Evolutionary conservation across 2,329 filamentous ascomycete genomes (phyloP).

Genomic region (Trichothecium roseum): DNA sequence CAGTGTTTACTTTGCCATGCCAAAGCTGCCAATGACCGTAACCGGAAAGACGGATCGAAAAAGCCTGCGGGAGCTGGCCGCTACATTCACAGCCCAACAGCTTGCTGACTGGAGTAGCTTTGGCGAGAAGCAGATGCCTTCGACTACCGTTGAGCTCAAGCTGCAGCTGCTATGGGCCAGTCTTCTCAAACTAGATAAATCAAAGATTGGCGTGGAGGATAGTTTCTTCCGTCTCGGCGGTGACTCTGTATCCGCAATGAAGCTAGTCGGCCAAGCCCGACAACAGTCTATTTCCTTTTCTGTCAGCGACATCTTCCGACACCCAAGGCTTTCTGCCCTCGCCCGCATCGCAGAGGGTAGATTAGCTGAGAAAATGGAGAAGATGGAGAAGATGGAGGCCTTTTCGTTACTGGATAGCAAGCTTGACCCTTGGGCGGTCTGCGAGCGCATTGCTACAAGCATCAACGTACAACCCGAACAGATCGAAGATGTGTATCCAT

Average conservation of each 20-base stretch:
- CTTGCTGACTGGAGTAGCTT: no score
- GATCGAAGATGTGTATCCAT: not conserved
- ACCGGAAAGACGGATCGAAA: constrained; percentile 10
- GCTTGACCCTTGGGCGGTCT: no score
- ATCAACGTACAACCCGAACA: no score
- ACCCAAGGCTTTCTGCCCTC: not conserved
- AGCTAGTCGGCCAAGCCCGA: constrained; percentile 30
- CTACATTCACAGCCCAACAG: no score
- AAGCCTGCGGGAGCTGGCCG: not conserved
- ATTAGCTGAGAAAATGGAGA: not conserved
- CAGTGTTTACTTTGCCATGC: constrained; percentile 5
- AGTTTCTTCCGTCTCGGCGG: constrained; percentile 40
- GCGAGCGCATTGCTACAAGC: not conserved
- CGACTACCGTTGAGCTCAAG: constrained; percentile 6
- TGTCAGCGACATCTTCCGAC: not conserved
- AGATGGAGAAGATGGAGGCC: not conserved
- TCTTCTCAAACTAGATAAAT: constrained; percentile 19
- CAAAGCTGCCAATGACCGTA: constrained; percentile 4
- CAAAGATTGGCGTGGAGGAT: constrained; percentile 27
- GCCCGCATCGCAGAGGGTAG: no score
- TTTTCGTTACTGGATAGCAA: not conserved
- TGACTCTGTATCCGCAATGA: constrained; percentile 40
- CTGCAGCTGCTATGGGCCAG: constrained; percentile 25
- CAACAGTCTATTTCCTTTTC: not conserved
- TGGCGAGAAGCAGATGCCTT: constrained; percentile 5